Evolutionary conservation across 176 grass and related monocot species (phyloP).

Genomic region (Carex pumila): DNA sequence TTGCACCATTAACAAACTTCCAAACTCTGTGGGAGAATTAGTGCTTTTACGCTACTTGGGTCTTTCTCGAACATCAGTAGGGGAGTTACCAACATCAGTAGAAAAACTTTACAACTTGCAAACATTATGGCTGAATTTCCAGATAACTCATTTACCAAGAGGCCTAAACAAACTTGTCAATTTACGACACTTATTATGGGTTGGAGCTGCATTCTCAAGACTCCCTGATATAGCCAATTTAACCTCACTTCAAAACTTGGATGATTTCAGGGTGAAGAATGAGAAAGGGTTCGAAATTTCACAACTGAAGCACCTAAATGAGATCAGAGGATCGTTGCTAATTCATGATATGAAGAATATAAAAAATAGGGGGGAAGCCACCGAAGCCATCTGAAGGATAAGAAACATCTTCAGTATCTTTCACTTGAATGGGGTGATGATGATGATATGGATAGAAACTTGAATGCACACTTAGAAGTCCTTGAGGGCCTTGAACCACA

Average conservation of each 20-base stretch:
- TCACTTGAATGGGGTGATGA: background rate
- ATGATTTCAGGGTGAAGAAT: background rate
- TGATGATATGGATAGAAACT: background rate
- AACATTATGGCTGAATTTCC: background rate
- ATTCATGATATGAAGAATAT: conserved; percentile 11
- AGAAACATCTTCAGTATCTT: conserved; percentile 3
- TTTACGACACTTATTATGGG: background rate
- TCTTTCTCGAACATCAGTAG: background rate
- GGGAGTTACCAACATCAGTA: background rate
- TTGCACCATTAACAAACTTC: background rate
- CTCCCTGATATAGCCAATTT: background rate
- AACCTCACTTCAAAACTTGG: background rate
- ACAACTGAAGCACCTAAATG: background rate
- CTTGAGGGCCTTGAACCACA: background rate
- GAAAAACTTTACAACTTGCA: conserved; percentile 3
- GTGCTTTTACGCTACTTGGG: conserved; percentile 2
- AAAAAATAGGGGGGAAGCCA: background rate
- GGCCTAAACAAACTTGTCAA: background rate
- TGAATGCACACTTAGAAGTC: background rate
- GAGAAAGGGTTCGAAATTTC: conserved; percentile 5
- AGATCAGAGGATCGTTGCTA: background rate
- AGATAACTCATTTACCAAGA: background rate
- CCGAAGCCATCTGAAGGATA: background rate
- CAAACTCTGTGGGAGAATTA: background rate
- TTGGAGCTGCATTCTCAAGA: no score